These are phyloP conservation scores for Dactylonectria macrodidyma DNA, from an alignment of 2,329 filamentous ascomycete species.

Conservation along the genomic window DNA sequence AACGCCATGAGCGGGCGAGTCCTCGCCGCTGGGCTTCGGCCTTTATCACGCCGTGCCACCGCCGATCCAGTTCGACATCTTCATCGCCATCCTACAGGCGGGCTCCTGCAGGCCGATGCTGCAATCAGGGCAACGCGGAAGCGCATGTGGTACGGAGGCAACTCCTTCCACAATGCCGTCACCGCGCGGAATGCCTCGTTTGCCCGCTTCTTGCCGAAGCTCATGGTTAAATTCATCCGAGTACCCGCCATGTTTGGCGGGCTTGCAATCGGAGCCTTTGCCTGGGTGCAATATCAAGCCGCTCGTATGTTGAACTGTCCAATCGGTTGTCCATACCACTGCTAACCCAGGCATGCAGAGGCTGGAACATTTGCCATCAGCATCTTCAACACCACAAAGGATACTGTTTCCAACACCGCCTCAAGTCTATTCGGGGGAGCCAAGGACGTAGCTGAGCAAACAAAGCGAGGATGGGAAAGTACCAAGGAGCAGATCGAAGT, in stretches of 20 bases:
- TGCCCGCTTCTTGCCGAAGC: conserved; percentile 80
- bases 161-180: conserved; percentile 86
- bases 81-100: conserved; percentile 77
- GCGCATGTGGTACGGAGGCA: conserved; percentile 84
- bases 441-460: conserved; percentile 83
- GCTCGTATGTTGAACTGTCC: conserved; percentile 72
- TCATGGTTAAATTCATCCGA: conserved; percentile 90
- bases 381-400: conserved; percentile 80
- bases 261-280: conserved; percentile 86
- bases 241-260: conserved; percentile 94
- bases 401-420: conserved; percentile 79
- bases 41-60: conserved; percentile 74
- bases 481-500: conserved; percentile 83
- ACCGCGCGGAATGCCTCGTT: conserved; percentile 76
- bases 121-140: conserved; percentile 72
- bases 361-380: conserved; percentile 69
- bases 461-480: conserved; percentile 83
- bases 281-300: conserved; percentile 97
- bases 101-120: conserved; percentile 77
- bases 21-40: conserved; percentile 80
- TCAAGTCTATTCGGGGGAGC: conserved; percentile 79
- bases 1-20: conserved; percentile 55
- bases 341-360: conserved; percentile 56
- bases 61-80: conserved; percentile 73
- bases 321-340: not conserved